Evolutionary conservation across 257 asterid species (phyloP).

Genomic region (Capsicum rhomboideum): DNA sequence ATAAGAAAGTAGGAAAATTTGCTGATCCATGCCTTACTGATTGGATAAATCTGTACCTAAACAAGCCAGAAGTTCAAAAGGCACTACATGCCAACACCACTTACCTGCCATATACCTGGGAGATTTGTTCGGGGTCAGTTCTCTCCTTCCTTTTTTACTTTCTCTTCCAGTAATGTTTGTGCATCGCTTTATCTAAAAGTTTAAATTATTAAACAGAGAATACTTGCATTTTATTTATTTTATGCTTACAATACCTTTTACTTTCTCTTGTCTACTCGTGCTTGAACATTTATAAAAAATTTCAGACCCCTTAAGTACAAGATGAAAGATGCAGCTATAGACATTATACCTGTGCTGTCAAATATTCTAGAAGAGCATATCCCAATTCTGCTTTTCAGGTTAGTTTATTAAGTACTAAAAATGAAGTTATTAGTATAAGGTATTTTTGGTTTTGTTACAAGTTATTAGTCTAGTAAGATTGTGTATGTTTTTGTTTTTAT

Average conservation of each 20-base stretch:
- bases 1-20: neutral
- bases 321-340: neutral
- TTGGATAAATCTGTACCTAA: constrained; percentile 1
- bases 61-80: constrained; percentile 14
- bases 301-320: constrained; percentile 12
- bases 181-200: neutral
- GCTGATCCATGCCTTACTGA: constrained; percentile 6
- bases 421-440: too few relatives aligned
- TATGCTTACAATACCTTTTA: too few relatives aligned
- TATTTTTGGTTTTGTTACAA: too few relatives aligned
- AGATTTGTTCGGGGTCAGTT: constrained; percentile 10
- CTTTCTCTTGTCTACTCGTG: neutral
- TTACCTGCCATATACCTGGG: constrained; percentile 8
- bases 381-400: constrained; percentile 29
- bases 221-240: too few relatives aligned
- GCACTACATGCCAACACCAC: constrained; percentile 17
- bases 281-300: neutral
- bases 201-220: neutral
- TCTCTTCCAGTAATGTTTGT: neutral
- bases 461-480: too few relatives aligned
- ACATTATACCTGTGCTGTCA: constrained; percentile 8
- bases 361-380: too few relatives aligned
- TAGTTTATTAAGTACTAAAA: neutral
- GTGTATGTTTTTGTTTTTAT: neutral
- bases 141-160: neutral